Evolutionary conservation across 139 green algal genomes (phyloP).

Genomic region (Tetraselmis striata): DNA sequence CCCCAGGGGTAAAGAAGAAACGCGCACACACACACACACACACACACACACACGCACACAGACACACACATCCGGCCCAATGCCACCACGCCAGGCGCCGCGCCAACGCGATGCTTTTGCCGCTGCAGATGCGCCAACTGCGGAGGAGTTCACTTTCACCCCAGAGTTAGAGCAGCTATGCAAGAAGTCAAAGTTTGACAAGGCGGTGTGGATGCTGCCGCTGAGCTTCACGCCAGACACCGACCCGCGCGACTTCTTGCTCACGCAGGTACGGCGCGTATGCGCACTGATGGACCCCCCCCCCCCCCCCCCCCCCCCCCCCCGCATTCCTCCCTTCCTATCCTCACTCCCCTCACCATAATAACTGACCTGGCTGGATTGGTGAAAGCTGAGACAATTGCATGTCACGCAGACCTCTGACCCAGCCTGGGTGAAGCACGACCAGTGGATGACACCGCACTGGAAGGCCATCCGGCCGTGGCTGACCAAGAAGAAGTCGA

Average conservation of each 20-base stretch:
- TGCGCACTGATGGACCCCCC: background rate
- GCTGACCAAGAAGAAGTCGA: background rate
- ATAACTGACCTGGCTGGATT: no score
- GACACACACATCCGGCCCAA: no score
- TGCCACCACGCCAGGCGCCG: no score
- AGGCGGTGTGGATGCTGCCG: background rate
- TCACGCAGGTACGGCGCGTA: background rate
- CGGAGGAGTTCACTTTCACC: background rate
- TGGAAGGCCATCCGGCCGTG: background rate
- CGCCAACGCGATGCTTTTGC: no score
- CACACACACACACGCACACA: no score
- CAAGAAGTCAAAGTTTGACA: background rate
- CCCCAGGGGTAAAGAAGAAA: no score
- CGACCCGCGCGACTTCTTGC: background rate
- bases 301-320: no score
- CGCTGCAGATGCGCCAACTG: background rate
- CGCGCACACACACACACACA: no score
- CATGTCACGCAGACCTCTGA: background rate
- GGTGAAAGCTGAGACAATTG: no score
- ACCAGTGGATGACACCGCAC: background rate
- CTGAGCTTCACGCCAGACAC: background rate
- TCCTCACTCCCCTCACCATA: background rate
- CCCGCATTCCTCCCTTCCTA: background rate
- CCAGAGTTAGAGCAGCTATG: background rate
- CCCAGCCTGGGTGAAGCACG: background rate